Percentiles rank a stretch among this genome's conserved stretches.
Evolutionary conservation across 2,329 filamentous ascomycete genomes (phyloP).

Genomic region (Pseudogymnoascus sp.): DNA sequence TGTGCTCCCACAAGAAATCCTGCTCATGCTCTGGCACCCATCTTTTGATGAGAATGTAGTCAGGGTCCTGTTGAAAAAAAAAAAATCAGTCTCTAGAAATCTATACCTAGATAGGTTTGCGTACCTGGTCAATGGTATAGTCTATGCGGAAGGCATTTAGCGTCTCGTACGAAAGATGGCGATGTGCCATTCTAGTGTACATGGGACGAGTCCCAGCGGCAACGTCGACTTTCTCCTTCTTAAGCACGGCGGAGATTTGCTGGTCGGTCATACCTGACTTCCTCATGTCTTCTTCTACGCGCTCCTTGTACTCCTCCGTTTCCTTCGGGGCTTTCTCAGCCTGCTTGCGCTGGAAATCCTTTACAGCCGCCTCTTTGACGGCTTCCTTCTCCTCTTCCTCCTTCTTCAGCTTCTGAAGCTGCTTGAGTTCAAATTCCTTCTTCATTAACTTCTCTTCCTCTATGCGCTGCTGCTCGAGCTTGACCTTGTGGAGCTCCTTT

Average conservation of each 20-base stretch:
- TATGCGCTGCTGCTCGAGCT: conserved; percentile 33
- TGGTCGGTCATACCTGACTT: conserved; percentile 51
- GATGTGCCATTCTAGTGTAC: conserved; percentile 55
- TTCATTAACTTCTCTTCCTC: conserved; percentile 43
- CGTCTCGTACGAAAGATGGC: conserved; percentile 54
- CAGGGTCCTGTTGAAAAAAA: conserved; percentile 45
- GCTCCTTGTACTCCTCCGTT: conserved; percentile 34
- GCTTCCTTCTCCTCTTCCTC: conserved; percentile 14
- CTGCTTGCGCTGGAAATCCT: conserved; percentile 37
- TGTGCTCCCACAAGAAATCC: conserved; percentile 64
- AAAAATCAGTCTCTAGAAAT: not conserved
- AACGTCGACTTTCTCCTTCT: conserved; percentile 41
- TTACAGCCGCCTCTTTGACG: conserved; percentile 28
- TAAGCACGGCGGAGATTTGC: conserved; percentile 49
- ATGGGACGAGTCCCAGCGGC: conserved; percentile 35
- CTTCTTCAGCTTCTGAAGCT: conserved; percentile 38
- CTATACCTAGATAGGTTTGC: not conserved
- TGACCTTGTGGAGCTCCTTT: conserved; percentile 39
- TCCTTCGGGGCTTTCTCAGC: conserved; percentile 27
- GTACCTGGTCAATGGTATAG: conserved; percentile 48
- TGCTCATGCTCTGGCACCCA: conserved; percentile 66
- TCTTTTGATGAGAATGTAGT: conserved; percentile 64
- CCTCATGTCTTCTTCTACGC: conserved; percentile 48
- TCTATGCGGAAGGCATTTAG: conserved; percentile 46
- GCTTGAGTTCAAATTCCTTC: conserved; percentile 41